These are phyloP conservation scores for Coelastrella sp. DNA, from an alignment of 139 green algal genomes.

Conservation along the genomic window DNA sequence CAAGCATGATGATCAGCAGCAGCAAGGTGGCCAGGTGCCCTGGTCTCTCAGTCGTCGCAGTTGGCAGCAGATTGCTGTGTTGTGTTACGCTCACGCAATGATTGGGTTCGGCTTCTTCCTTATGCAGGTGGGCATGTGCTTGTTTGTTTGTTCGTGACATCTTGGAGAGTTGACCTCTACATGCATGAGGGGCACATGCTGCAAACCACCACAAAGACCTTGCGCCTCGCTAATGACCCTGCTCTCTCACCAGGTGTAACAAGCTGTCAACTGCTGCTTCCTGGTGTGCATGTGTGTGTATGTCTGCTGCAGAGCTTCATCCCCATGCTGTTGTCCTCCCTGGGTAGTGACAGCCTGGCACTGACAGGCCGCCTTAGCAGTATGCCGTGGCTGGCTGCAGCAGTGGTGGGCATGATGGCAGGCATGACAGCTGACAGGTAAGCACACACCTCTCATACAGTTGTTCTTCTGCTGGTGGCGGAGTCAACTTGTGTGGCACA, in stretches of 20 bases:
- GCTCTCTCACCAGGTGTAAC: too few species aligned
- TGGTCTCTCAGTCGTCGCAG: background rate
- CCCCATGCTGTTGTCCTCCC: conserved; percentile 67
- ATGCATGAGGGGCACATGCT: too few species aligned
- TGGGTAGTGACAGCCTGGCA: conserved; percentile 57
- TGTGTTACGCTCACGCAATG: conserved; percentile 68
- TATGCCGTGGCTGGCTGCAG: conserved; percentile 72
- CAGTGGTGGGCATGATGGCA: conserved; percentile 44
- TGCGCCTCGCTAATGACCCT: too few species aligned
- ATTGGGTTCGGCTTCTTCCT: conserved; percentile 82
- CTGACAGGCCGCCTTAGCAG: conserved; percentile 61
- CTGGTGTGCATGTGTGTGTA: conserved; percentile 49
- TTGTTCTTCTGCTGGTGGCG: too few species aligned
- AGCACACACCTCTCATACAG: background rate
- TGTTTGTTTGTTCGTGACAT: too few species aligned
- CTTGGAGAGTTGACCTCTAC: too few species aligned
- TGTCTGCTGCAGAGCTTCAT: conserved; percentile 42
- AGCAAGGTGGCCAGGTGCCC: background rate
- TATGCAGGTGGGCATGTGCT: conserved; percentile 46
- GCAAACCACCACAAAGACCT: too few species aligned
- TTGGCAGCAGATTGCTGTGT: conserved; percentile 59
- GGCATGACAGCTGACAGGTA: conserved; percentile 50
- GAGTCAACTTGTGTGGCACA: too few species aligned
- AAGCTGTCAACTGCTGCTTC: too few species aligned
- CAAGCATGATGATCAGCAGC: conserved; percentile 6